A percentile compares a stretch with the other conserved stretches of the same genome.
Evolutionary conservation across 2,329 filamentous ascomycete genomes (phyloP).

Genomic region (Hypoxylon sp.): DNA sequence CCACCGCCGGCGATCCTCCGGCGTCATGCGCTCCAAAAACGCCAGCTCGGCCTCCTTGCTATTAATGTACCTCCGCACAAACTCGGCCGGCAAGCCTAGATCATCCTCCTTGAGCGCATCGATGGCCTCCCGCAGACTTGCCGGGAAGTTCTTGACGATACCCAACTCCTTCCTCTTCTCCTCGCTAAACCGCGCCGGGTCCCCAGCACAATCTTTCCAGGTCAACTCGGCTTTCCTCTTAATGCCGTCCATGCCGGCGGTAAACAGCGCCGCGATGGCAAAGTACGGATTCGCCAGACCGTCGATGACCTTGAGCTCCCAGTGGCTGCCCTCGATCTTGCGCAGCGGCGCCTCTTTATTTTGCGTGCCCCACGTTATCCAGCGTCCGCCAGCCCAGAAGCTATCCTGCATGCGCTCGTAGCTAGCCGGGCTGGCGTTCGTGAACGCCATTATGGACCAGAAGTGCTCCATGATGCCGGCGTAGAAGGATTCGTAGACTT

Average conservation of each 20-base stretch:
- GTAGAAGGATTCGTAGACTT: conserved; percentile 76
- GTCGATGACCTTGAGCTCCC: conserved; percentile 85
- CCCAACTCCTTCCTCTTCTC: conserved; percentile 66
- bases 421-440: conserved; percentile 74
- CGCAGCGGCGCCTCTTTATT: conserved; percentile 83
- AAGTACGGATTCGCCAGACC: conserved; percentile 85
- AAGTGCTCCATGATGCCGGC: conserved; percentile 79
- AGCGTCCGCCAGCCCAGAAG: conserved; percentile 83
- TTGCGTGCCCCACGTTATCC: conserved; percentile 85
- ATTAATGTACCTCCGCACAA: conserved; percentile 70
- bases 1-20: conserved; percentile 68
- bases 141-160: conserved; percentile 69
- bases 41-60: conserved; percentile 73
- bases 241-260: conserved; percentile 72
- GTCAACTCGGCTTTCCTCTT: conserved; percentile 59
- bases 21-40: conserved; percentile 65
- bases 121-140: conserved; percentile 69
- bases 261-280: conserved; percentile 73
- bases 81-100: conserved; percentile 64
- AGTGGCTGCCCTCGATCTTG: conserved; percentile 76
- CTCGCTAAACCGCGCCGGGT: conserved; percentile 66
- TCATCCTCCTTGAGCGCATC: conserved; percentile 64
- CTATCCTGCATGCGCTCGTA: conserved; percentile 79
- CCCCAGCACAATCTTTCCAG: conserved; percentile 68
- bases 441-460: conserved; percentile 77